A percentile compares a stretch with the other conserved stretches of the same genome.
Evolutionary conservation across 2,329 filamentous ascomycete genomes (phyloP).

Genomic region (Stemphylium beticola): DNA sequence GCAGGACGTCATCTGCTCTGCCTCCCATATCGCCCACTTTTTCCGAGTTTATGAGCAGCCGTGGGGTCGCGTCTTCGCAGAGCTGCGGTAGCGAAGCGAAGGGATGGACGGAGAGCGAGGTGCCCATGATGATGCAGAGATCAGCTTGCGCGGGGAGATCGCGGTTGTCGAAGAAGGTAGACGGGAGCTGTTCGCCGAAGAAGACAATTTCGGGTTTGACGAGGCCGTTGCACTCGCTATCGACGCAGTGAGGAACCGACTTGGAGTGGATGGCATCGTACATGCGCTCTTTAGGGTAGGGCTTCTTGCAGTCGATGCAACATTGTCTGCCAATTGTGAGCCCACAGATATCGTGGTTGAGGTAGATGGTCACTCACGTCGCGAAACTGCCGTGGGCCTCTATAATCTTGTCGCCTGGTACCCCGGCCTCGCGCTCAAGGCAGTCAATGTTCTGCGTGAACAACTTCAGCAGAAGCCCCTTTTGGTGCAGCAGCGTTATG

Average conservation of each 20-base stretch:
- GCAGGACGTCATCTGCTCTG: slow-evolving; percentile 80
- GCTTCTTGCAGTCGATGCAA: slow-evolving; percentile 83
- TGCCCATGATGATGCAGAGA: slow-evolving; percentile 84
- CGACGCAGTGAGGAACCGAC: slow-evolving; percentile 72
- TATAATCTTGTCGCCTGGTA: slow-evolving; percentile 80
- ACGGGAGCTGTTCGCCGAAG: slow-evolving; percentile 79
- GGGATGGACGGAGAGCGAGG: slow-evolving; percentile 84
- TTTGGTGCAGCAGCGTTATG: slow-evolving; percentile 79
- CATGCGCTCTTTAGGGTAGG: slow-evolving; percentile 78
- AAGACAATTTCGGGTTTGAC: slow-evolving; percentile 97
- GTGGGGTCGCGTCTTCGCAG: slow-evolving; percentile 67
- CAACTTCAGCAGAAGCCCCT: slow-evolving; percentile 78
- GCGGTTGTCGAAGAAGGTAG: slow-evolving; percentile 67
- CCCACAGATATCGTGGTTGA: no score
- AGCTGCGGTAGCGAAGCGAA: slow-evolving; percentile 81
- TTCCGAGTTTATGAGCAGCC: slow-evolving; percentile 88
- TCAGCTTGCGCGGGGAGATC: slow-evolving; percentile 69
- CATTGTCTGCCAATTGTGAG: slow-evolving; percentile 63
- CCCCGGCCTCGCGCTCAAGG: slow-evolving; percentile 84
- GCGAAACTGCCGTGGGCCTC: slow-evolving; percentile 98
- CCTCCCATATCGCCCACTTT: slow-evolving; percentile 78
- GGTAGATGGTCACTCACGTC: slow-evolving; percentile 18
- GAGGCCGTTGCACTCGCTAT: slow-evolving; percentile 70
- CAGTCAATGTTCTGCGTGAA: slow-evolving; percentile 99
- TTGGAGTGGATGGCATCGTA: slow-evolving; percentile 68